These are phyloP conservation scores for Hypericum androsaemum DNA, from an alignment of 345 rosid species.

Conservation along the genomic window DNA sequence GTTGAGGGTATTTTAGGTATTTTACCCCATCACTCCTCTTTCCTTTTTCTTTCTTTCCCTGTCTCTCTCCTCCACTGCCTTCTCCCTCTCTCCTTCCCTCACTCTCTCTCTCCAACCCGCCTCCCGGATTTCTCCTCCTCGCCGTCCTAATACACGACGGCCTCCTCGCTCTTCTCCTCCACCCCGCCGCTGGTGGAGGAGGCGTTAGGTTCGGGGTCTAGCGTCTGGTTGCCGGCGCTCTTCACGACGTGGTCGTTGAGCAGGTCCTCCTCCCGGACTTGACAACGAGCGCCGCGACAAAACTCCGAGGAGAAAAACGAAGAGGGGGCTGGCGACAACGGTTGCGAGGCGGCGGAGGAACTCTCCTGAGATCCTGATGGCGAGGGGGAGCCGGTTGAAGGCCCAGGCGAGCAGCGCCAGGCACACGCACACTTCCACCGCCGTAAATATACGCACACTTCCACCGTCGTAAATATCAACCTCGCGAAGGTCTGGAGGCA, in stretches of 20 bases:
- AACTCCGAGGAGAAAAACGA: not conserved
- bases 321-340: not conserved
- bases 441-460: too few relatives aligned
- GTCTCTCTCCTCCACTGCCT: too few relatives aligned
- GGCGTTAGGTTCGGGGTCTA: slow-evolving; percentile 1
- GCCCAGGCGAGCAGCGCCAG: not conserved
- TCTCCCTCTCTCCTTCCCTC: too few relatives aligned
- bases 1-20: too few relatives aligned
- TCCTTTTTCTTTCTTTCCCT: too few relatives aligned
- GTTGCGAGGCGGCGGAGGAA: not conserved
- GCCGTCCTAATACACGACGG: slow-evolving; percentile 30
- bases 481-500: slow-evolving; percentile 15
- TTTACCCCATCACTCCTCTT: too few relatives aligned
- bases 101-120: slow-evolving; percentile 6
- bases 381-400: not conserved
- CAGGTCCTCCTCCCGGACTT: slow-evolving; percentile 25
- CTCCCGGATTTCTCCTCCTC: not conserved
- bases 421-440: slow-evolving; percentile 1
- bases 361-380: not conserved
- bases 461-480: too few relatives aligned
- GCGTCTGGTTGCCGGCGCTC: slow-evolving; percentile 19
- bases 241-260: slow-evolving; percentile 33
- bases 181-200: slow-evolving; percentile 2
- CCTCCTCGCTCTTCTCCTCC: slow-evolving; percentile 7
- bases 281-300: slow-evolving; percentile 29